Evolutionary conservation across 1,284 basidiomycete genomes (phyloP).

Genomic region (Ganoderma lucidum): DNA sequence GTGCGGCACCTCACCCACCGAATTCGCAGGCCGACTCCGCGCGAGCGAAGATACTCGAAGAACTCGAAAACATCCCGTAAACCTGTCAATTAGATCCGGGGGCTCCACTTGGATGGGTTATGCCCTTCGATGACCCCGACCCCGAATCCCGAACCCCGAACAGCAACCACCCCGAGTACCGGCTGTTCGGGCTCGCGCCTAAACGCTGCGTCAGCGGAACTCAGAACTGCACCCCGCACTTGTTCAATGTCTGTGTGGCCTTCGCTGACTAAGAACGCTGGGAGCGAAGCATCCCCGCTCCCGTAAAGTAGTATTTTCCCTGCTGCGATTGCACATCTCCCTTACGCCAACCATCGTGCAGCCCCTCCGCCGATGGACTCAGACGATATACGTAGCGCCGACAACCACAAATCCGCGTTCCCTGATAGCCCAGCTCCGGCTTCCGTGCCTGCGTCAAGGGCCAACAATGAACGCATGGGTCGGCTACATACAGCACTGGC

Average conservation of each 20-base stretch:
- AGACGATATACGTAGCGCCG: background rate
- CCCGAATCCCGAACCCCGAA: background rate
- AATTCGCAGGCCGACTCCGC: background rate
- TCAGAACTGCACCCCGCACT: constrained; percentile 11
- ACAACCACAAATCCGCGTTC: background rate
- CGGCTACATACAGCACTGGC: background rate
- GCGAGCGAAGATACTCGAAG: background rate
- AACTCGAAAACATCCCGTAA: constrained; percentile 10
- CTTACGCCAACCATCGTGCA: background rate
- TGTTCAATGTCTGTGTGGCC: constrained; percentile 10
- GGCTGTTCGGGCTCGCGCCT: background rate
- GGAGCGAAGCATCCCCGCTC: background rate
- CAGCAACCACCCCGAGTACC: background rate
- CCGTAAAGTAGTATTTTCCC: background rate
- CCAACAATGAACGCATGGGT: background rate
- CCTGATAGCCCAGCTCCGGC: background rate
- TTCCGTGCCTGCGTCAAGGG: constrained; percentile 9
- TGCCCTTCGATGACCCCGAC: background rate
- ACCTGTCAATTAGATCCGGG: constrained; percentile 14
- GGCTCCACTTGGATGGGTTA: constrained; percentile 9
- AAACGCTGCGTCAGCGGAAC: constrained; percentile 1
- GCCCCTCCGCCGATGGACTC: constrained; percentile 9
- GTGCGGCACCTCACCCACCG: background rate
- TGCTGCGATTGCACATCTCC: constrained; percentile 7
- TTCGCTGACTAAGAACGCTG: constrained; percentile 13